Base-by-base conservation (phyloP, 2,329 filamentous ascomycete genomes). In the Fusarium cyanostomum region DNA sequence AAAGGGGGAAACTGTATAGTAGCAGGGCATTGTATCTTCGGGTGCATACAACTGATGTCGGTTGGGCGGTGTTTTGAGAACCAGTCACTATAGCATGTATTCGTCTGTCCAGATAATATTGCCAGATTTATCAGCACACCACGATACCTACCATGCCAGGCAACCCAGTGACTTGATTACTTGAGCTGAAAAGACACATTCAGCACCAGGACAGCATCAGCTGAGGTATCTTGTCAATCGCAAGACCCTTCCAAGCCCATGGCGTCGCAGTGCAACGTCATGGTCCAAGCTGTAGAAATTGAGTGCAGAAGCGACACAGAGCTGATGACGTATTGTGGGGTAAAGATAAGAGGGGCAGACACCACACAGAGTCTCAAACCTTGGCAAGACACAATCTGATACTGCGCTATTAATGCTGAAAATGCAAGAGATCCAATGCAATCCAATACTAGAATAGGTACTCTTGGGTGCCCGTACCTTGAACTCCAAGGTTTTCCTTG, bases 251-350 rank as follows among this genome's bases (percentile, higher is more conserved):
- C 15, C 42, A 21, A 45, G 44, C 15, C 30, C 31, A 18, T 28
- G 28, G 34, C 28, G 46, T 46, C 44, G n/a, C 38, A 62, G 16
- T 41, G 16, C 26, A 43, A 52, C 50, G 39, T 45, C 51, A 59
- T 57, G 21, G 26, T 21, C n/a, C 21, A 26, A 62, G 38, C 55
- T 45, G 48, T 49, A 24, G 16, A 16, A 11, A 28, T 46, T 58
- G 35, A 43, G 12, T 42, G 15, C 28, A 34, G 34, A 63, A 34
- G 30, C 21, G 52, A 49, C 31, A 26, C 21, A 16, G 24, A 34
- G 30, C 10, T 43, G 54, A 70, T 70, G 67, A 70, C 67, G 67
- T 68, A 59, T 44, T 57, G 64, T 68, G 64, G 67, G 67, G 67
- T 56, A 49, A 34, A 8, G 13, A 8, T 43, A 46, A 57, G 58